phyloP scores from a whole-genome alignment of 192 early-diverging fungal genomes.

The Backusella parvicylindrica region DNA sequence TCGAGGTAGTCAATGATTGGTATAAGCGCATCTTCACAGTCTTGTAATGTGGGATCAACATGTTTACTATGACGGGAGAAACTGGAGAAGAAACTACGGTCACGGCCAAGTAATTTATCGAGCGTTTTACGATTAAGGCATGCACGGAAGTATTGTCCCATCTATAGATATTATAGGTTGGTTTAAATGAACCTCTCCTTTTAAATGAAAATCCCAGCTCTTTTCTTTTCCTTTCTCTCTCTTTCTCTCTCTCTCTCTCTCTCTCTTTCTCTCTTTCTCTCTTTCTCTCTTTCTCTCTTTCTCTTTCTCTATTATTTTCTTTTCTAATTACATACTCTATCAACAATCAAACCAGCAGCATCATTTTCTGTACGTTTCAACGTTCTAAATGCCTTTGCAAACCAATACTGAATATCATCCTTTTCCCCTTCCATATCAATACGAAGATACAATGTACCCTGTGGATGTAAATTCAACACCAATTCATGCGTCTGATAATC shows the following conservation, averaged over 20 bases:
- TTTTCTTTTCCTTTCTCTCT: background rate
- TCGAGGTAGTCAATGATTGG: slow-evolving; percentile 78
- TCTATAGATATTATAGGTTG: slow-evolving; percentile 43
- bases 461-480: slow-evolving; percentile 62
- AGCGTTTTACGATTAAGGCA: slow-evolving; percentile 62
- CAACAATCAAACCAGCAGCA: slow-evolving; percentile 66
- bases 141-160: slow-evolving; percentile 58
- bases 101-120: slow-evolving; percentile 44
- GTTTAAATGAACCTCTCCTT: background rate
- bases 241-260: background rate
- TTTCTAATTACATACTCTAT: slow-evolving; percentile 51
- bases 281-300: background rate
- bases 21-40: slow-evolving; percentile 64
- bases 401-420: slow-evolving; percentile 82
- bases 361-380: slow-evolving; percentile 67
- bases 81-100: slow-evolving; percentile 43
- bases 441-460: slow-evolving; percentile 63
- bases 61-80: slow-evolving; percentile 29
- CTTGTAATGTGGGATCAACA: slow-evolving; percentile 37
- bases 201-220: background rate
- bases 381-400: slow-evolving; percentile 70
- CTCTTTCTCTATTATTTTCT: too few species aligned
- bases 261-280: background rate
- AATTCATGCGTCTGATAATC: slow-evolving; percentile 68
- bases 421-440: slow-evolving; percentile 77